Conservation (phyloP, 345 rosid species). For the Populus deltoides region DNA sequence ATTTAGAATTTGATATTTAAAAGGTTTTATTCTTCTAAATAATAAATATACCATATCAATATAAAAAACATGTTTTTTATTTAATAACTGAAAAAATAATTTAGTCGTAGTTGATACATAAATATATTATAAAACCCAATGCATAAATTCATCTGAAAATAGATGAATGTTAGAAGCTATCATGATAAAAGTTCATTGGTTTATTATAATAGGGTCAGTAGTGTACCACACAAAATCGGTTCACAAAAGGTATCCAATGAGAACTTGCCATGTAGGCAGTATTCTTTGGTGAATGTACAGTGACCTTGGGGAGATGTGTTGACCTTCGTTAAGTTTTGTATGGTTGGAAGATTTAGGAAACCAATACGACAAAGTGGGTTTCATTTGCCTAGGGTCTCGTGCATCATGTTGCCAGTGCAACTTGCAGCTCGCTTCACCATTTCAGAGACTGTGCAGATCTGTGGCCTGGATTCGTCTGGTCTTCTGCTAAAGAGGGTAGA, state of each 20-base stretch:
- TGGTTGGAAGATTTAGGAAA: background rate
- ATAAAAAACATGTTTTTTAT: too few relatives aligned
- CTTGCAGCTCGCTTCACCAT: background rate
- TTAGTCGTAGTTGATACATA: too few relatives aligned
- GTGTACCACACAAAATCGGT: background rate
- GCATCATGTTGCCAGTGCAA: conserved; percentile 14
- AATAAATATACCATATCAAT: too few relatives aligned
- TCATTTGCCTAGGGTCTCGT: conserved; percentile 15
- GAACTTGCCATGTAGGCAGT: background rate
- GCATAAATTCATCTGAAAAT: too few relatives aligned
- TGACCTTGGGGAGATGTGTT: background rate
- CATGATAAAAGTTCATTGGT: too few relatives aligned
- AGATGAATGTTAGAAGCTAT: too few relatives aligned
- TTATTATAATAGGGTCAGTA: background rate
- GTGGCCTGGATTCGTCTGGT: background rate
- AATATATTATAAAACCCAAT: too few relatives aligned
- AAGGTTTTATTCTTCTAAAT: too few relatives aligned
- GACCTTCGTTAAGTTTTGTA: background rate
- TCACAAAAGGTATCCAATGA: background rate
- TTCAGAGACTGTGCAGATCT: background rate
- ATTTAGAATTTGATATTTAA: too few relatives aligned
- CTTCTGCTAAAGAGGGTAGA: too few relatives aligned
- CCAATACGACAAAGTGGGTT: conserved; percentile 18
- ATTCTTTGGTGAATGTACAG: background rate
- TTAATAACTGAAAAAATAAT: too few relatives aligned